phyloP scores from a whole-genome alignment of 495 filamentous ascomycete genomes.

The Immersiella caudata region DNA sequence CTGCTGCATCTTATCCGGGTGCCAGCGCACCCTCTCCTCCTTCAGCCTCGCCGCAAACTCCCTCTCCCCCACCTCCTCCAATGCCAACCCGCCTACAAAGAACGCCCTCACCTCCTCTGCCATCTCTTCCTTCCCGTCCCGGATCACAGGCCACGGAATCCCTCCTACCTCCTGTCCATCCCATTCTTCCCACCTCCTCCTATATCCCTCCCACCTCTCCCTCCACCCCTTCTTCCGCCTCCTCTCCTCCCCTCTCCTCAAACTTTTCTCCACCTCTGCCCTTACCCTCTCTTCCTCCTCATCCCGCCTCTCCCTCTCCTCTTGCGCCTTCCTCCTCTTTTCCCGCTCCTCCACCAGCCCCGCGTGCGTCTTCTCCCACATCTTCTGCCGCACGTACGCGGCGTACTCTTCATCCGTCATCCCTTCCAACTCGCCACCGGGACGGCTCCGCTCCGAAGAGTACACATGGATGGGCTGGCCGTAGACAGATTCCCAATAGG shows the following conservation, averaged over 20 bases:
- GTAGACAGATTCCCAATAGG: constrained; percentile 93
- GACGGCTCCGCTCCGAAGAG: constrained; percentile 34
- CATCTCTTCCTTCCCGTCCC: constrained; percentile 34
- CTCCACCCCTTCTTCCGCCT: constrained; percentile 40
- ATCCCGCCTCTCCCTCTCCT: constrained; percentile 42
- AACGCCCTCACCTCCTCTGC: constrained; percentile 42
- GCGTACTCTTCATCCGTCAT: constrained; percentile 95
- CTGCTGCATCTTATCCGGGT: constrained; percentile 98
- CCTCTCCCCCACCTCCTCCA: constrained; percentile 63
- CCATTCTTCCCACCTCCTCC: constrained; percentile 60
- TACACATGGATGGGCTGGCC: constrained; percentile 77
- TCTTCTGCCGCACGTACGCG: constrained; percentile 75
- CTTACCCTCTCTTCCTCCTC: constrained; percentile 53
- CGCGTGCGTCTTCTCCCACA: constrained; percentile 90
- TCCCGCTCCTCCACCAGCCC: constrained; percentile 59
- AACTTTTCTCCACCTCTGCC: constrained; percentile 51
- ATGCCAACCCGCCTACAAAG: constrained; percentile 45
- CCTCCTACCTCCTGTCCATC: constrained; percentile 42
- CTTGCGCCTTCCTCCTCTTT: constrained; percentile 43
- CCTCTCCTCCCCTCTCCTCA: constrained; percentile 52
- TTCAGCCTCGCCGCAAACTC: constrained; percentile 69
- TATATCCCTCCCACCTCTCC: constrained; percentile 66
- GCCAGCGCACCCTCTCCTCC: constrained; percentile 87
- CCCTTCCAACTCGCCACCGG: constrained; percentile 66
- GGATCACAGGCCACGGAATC: constrained; percentile 77